phyloP scores from a whole-genome alignment of 495 filamentous ascomycete genomes.

The Lineolata rhizophorae region DNA sequence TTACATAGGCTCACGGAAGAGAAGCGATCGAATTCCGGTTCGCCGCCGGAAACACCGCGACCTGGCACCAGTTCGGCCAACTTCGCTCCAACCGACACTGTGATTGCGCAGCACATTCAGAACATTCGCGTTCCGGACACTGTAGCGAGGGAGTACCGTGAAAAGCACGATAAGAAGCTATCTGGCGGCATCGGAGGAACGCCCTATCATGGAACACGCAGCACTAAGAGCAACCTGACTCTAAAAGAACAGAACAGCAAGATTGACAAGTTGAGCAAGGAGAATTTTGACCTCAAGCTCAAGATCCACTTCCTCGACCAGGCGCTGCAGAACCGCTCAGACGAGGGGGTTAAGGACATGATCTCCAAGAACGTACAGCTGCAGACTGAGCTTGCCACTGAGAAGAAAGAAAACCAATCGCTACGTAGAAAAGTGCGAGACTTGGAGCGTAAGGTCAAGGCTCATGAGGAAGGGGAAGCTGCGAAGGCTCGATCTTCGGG shows the following conservation, averaged over 20 bases:
- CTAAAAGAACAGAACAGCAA: conserved; percentile 93
- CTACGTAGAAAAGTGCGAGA: conserved; percentile 60
- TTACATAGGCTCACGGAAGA: conserved; percentile 24
- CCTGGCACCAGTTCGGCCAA: conserved; percentile 21
- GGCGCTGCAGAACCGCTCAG: conserved; percentile 74
- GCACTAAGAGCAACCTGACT: conserved; percentile 62
- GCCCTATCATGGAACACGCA: no score
- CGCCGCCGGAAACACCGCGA: conserved; percentile 31
- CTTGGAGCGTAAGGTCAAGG: conserved; percentile 63
- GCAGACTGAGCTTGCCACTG: conserved; percentile 66
- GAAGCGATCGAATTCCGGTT: conserved; percentile 24
- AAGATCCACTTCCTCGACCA: conserved; percentile 90
- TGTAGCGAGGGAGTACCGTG: conserved; percentile 62
- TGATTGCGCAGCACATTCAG: conserved; percentile 66
- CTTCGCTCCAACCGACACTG: conserved; percentile 72
- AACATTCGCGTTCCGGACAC: conserved; percentile 82
- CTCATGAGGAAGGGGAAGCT: conserved; percentile 39
- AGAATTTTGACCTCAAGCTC: conserved; percentile 71
- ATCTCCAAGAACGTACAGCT: conserved; percentile 92
- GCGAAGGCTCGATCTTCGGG: conserved; percentile 11
- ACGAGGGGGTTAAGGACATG: conserved; percentile 93
- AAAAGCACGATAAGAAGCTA: conserved; percentile 26
- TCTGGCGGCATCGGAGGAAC: no score
- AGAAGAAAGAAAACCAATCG: conserved; percentile 71
- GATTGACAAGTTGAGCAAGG: conserved; percentile 84